Percentiles rank a stretch among this genome's conserved stretches.
These are phyloP conservation scores for Leccinum ochraceum DNA, from an alignment of 768 basidiomycete genomes.

Conservation along the genomic window DNA sequence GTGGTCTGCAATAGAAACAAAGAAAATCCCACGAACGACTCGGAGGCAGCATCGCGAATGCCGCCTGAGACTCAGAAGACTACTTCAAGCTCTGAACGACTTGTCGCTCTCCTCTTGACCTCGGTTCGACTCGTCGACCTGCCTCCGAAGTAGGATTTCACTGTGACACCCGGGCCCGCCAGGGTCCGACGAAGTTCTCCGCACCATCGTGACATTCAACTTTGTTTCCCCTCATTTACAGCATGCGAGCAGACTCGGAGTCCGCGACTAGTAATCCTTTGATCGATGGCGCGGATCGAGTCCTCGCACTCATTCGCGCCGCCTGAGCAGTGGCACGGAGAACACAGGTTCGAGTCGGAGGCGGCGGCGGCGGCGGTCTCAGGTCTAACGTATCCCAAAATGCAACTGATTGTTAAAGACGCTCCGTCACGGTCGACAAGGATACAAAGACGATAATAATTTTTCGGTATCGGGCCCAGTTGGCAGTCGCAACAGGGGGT, in stretches of 20 bases:
- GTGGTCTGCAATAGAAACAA: neutral
- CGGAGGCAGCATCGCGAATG: no score
- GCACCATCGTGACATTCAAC: neutral
- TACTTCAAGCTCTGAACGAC: no score
- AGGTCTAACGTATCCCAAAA: neutral
- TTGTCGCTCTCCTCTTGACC: no score
- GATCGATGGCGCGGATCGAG: neutral
- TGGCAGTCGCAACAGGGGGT: neutral
- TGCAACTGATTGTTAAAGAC: no score
- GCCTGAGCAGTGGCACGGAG: neutral
- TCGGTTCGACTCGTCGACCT: no score
- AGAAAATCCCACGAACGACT: neutral
- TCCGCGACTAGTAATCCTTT: neutral
- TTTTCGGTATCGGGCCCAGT: neutral
- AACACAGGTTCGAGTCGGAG: neutral
- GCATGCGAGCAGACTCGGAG: neutral
- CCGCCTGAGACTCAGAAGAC: no score
- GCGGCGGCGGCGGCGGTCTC: neutral
- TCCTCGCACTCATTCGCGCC: neutral
- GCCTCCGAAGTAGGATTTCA: neutral
- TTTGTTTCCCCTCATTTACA: neutral
- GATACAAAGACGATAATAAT: no score
- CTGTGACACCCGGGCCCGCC: no score
- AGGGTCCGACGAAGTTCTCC: neutral
- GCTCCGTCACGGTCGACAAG: no score